Evolutionary conservation across 371 early-diverging fungal species (phyloP), one percentile per base, ranked within the genome.

Genomic region (Sporodiniella umbellata): DNA sequence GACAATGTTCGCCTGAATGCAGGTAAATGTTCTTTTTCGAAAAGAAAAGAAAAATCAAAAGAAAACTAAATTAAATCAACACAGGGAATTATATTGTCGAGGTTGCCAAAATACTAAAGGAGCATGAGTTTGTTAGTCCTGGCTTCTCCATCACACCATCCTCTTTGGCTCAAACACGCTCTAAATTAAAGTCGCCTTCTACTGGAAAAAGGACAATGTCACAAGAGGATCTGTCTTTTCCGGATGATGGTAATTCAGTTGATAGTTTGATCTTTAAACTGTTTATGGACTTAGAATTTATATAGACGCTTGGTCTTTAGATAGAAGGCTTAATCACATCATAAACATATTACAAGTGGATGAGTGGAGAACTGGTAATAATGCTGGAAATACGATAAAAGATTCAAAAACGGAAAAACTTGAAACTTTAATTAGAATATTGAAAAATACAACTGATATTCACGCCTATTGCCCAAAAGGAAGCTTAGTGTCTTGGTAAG

Each of bases 381-480:
- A 51, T 3, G 45, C 58, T 17, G 52, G 59, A 23, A 25, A 44
- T 15, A 43, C 42, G 1, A 45, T 60, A 12, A 73, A 69, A 52
- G 70, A 67, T 15, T 57, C 69, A 4, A 70, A 70, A 30, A 15
- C 73, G 46, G 63, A 64, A 30, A 68, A 70, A 33, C 38, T 77
- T 4, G 66, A 70, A 19, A 56, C 53, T 8, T 53, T 77, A 15
- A 35, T 70, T 28, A 58, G 71, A 19, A 70, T 77, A 30, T 56
- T 77, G 44, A 70, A 73, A 19, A 77, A 68, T 23, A 70, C 73
- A 14, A 58, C 69, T 1, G 71, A 69, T 22, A 69, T 71, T 42
- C 66, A 66, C 17, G 47, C 50, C 0, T 58, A 72, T 58, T 64
- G 55, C 49, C 64, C 69, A 28, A 70, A 72, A 42, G 49, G 53